A percentile compares a stretch with the other conserved stretches of the same genome.
phyloP scores from a whole-genome alignment of 2,329 filamentous ascomycete genomes.

The Lachnellula cervina region DNA sequence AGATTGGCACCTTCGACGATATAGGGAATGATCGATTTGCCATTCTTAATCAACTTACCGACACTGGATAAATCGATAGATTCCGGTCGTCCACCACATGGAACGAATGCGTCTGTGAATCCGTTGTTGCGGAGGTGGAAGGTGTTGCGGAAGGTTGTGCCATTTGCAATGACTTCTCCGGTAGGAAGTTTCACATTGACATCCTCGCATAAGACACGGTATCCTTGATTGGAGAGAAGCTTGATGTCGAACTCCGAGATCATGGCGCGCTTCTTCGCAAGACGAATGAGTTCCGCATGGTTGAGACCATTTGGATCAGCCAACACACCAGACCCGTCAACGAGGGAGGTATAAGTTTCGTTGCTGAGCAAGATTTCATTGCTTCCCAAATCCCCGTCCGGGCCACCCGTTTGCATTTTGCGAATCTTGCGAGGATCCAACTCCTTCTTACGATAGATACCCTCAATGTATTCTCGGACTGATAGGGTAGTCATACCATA shows the following conservation, averaged over 20 bases:
- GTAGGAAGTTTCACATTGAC: slow-evolving; percentile 80
- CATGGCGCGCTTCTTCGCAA: slow-evolving; percentile 85
- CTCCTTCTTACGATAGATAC: slow-evolving; percentile 93
- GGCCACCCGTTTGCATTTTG: slow-evolving; percentile 97
- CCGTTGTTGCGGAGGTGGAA: slow-evolving; percentile 82
- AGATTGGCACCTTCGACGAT: slow-evolving; percentile 97
- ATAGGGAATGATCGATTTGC: slow-evolving; percentile 83
- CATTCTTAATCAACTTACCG: slow-evolving; percentile 81
- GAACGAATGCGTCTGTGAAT: slow-evolving; percentile 83
- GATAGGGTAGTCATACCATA: slow-evolving; percentile 99
- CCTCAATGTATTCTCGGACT: slow-evolving; percentile 91
- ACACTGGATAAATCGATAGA: slow-evolving; percentile 91
- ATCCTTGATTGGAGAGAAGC: slow-evolving; percentile 84
- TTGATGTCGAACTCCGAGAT: slow-evolving; percentile 78
- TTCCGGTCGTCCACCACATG: slow-evolving; percentile 92
- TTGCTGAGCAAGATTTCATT: slow-evolving; percentile 96
- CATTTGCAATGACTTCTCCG: slow-evolving; percentile 84
- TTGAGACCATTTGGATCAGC: slow-evolving; percentile 89
- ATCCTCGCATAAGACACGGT: slow-evolving; percentile 89
- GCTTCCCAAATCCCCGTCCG: slow-evolving; percentile 92
- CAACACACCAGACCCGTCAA: slow-evolving; percentile 94
- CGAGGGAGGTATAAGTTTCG: slow-evolving; percentile 90
- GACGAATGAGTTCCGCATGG: slow-evolving; percentile 72
- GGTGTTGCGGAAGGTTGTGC: slow-evolving; percentile 93
- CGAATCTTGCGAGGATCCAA: slow-evolving; percentile 78